phyloP scores from a whole-genome alignment of 2,329 filamentous ascomycete genomes.

The Cladosporium cucumerinum region DNA sequence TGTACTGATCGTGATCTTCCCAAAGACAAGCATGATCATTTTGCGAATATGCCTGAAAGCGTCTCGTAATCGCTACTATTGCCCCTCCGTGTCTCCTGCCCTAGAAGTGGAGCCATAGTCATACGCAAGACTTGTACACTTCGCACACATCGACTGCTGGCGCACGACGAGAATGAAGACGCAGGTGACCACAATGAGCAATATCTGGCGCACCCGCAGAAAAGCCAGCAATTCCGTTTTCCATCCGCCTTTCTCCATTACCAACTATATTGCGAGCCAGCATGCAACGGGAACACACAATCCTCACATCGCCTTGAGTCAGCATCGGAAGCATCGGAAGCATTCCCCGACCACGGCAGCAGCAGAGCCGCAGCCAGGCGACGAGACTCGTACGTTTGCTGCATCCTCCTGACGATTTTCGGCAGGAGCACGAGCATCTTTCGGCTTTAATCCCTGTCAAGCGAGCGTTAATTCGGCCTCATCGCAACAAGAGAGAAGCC shows the following conservation, averaged over 20 bases:
- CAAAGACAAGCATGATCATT: background rate
- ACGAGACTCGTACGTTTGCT: slow-evolving; percentile 14
- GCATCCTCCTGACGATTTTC: slow-evolving; percentile 11
- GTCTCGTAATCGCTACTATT: background rate
- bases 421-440: slow-evolving; percentile 3
- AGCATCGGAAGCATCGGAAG: background rate
- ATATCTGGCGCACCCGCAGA: background rate
- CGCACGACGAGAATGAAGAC: slow-evolving; percentile 2
- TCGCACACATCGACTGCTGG: background rate
- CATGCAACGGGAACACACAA: background rate
- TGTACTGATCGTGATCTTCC: background rate
- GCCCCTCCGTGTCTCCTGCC: background rate
- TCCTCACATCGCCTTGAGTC: background rate
- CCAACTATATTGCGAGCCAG: background rate
- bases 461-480: background rate
- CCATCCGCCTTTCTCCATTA: slow-evolving; percentile 9
- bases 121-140: background rate
- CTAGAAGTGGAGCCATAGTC: background rate
- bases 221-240: slow-evolving; percentile 1
- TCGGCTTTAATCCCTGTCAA: slow-evolving; percentile 1
- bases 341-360: slow-evolving; percentile 4
- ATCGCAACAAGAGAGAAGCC: background rate
- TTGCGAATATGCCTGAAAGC: background rate
- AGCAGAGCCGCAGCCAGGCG: background rate
- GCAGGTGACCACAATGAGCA: slow-evolving; percentile 10